phyloP scores from a whole-genome alignment of 352 stramenopile species.

The Pythium aristosporum region DNA sequence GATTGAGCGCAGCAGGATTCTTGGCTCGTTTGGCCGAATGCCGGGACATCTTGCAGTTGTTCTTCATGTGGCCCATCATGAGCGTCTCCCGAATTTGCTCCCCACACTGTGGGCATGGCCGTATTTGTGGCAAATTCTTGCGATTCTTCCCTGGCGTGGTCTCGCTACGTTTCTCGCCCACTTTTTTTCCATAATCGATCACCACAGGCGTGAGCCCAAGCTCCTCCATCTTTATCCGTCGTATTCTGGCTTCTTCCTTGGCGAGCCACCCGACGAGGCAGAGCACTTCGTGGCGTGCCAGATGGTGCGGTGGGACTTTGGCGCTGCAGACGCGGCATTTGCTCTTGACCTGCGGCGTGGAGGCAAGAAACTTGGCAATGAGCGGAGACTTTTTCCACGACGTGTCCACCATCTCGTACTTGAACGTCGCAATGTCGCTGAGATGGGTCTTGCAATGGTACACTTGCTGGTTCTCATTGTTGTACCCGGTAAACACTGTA shows the following conservation, averaged over 20 bases:
- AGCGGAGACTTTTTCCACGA: slow-evolving; percentile 45
- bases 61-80: slow-evolving; percentile 71
- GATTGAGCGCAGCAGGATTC: slow-evolving; percentile 41
- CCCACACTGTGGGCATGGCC: slow-evolving; percentile 64
- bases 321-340: slow-evolving; percentile 62
- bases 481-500: slow-evolving; percentile 83
- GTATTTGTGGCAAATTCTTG: slow-evolving; percentile 39
- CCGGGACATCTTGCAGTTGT: slow-evolving; percentile 38
- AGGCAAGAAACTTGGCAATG: slow-evolving; percentile 27
- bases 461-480: slow-evolving; percentile 69
- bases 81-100: slow-evolving; percentile 56
- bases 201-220: slow-evolving; percentile 32
- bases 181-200: slow-evolving; percentile 40
- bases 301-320: slow-evolving; percentile 41
- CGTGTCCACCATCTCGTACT: slow-evolving; percentile 69
- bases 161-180: slow-evolving; percentile 7
- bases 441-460: slow-evolving; percentile 85
- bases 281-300: slow-evolving; percentile 55
- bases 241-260: slow-evolving; percentile 38
- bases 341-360: slow-evolving; percentile 29
- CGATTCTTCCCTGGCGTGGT: slow-evolving; percentile 25
- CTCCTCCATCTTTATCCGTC: slow-evolving; percentile 38
- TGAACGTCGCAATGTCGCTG: slow-evolving; percentile 49
- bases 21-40: slow-evolving; percentile 23
- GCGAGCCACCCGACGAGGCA: slow-evolving; percentile 63